Conservation (phyloP, 2,329 filamentous ascomycete species). For the Cryphonectria nitschkei region DNA sequence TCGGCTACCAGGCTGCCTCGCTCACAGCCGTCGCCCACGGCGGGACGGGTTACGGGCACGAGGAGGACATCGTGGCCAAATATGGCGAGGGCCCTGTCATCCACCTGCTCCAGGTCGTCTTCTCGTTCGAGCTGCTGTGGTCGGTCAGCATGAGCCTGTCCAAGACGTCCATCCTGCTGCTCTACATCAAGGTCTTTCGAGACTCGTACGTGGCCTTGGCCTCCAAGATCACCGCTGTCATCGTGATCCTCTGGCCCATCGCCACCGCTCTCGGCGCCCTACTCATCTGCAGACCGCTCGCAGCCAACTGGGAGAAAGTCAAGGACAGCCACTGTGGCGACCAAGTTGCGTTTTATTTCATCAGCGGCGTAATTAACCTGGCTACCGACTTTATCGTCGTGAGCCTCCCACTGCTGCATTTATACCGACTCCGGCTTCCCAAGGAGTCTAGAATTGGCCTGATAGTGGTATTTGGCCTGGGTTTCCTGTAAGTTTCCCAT, state of each 20-base stretch:
- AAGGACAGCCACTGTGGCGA: conserved; percentile 39
- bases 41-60: conserved; percentile 13
- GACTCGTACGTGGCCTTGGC: conserved; percentile 33
- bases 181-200: conserved; percentile 37
- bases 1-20: conserved; percentile 11
- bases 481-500: conserved; percentile 4
- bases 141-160: conserved; percentile 36
- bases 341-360: conserved; percentile 23
- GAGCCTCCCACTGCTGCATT: conserved; percentile 13
- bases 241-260: conserved; percentile 36
- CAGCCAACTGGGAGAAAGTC: conserved; percentile 42
- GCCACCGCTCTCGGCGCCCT: conserved; percentile 38
- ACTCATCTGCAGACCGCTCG: conserved; percentile 43
- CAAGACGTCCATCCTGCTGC: conserved; percentile 38
- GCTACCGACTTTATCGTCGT: conserved; percentile 14
- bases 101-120: conserved; percentile 6
- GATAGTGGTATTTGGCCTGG: not conserved
- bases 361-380: conserved; percentile 20
- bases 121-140: conserved; percentile 36
- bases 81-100: conserved; percentile 2
- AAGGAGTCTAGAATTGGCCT: not conserved
- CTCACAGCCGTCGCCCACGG: not conserved
- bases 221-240: conserved; percentile 32
- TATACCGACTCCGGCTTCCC: conserved; percentile 10
- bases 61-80: not conserved